Evolutionary conservation across 2,329 filamentous ascomycete species (phyloP).

Genomic region (Colletotrichum acutatum): DNA sequence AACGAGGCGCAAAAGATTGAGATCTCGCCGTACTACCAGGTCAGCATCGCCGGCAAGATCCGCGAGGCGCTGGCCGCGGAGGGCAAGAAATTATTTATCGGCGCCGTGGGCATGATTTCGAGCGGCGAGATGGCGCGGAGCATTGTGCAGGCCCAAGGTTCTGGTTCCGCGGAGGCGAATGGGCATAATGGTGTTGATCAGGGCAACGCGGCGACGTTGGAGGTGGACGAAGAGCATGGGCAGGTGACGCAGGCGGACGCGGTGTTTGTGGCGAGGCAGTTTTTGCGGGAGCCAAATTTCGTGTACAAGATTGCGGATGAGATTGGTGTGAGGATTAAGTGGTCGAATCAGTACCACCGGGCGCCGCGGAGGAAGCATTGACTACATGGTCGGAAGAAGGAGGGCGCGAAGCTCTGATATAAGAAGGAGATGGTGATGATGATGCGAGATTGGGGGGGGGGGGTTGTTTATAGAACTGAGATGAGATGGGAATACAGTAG

Average conservation of each 20-base stretch:
- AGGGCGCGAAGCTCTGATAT: background rate
- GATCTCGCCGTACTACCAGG: constrained; percentile 76
- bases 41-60: constrained; percentile 76
- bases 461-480: background rate
- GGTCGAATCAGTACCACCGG: constrained; percentile 74
- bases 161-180: constrained; percentile 45
- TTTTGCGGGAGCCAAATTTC: constrained; percentile 84
- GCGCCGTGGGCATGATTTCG: constrained; percentile 79
- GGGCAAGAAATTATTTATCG: constrained; percentile 69
- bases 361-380: constrained; percentile 45
- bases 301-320: constrained; percentile 79
- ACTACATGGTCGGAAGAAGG: constrained; percentile 14
- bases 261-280: constrained; percentile 79
- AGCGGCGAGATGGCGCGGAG: constrained; percentile 74
- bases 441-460: too few species aligned
- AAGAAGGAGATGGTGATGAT: background rate
- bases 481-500: too few species aligned
- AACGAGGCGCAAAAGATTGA: constrained; percentile 70
- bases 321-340: constrained; percentile 75
- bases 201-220: constrained; percentile 40
- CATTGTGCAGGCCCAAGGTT: constrained; percentile 61
- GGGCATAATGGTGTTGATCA: constrained; percentile 40
- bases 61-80: constrained; percentile 70
- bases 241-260: constrained; percentile 68
- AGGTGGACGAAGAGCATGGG: constrained; percentile 53